A percentile compares a stretch with the other conserved stretches of the same genome.
phyloP scores from a whole-genome alignment of 192 early-diverging fungal species.

The Phlyctochytrium planicorne region DNA sequence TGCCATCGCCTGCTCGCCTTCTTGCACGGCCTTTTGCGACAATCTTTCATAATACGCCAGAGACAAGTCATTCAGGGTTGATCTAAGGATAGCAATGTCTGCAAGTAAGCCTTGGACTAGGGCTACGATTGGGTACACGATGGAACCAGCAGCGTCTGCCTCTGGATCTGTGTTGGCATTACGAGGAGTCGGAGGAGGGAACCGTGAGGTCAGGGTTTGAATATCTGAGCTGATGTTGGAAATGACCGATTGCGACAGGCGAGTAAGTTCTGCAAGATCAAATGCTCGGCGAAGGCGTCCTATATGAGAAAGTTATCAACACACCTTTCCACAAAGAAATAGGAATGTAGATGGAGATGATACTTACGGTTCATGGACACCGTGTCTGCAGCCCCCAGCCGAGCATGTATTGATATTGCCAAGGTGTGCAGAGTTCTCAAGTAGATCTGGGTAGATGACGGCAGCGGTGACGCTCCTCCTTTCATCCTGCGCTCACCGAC shows the following conservation, averaged over 20 bases:
- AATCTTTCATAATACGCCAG: constrained; percentile 40
- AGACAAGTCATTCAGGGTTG: constrained; percentile 34
- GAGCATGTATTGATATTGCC: constrained; percentile 25
- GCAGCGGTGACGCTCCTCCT: too few species aligned
- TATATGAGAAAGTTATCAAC: not conserved
- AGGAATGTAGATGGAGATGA: not conserved
- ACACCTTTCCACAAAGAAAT: not conserved
- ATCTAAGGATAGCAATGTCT: constrained; percentile 23
- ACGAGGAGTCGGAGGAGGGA: constrained; percentile 14
- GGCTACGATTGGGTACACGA: constrained; percentile 31
- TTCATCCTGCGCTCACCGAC: too few species aligned
- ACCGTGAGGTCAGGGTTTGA: constrained; percentile 24
- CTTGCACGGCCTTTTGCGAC: constrained; percentile 12
- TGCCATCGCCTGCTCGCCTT: not conserved
- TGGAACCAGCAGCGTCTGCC: not conserved
- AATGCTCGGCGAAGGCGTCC: constrained; percentile 35
- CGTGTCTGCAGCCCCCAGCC: constrained; percentile 34
- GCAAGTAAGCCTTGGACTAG: constrained; percentile 36
- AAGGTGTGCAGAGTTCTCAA: constrained; percentile 22
- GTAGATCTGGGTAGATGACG: constrained; percentile 15
- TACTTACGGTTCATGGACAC: constrained; percentile 35
- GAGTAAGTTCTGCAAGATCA: constrained; percentile 36
- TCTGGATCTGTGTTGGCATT: not conserved
- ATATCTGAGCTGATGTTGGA: constrained; percentile 38
- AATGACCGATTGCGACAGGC: constrained; percentile 36